Evolutionary conservation across 495 filamentous ascomycete genomes (phyloP), one percentile per base, ranked within the genome.

Genomic region (Trichoderma orchidacearum): DNA sequence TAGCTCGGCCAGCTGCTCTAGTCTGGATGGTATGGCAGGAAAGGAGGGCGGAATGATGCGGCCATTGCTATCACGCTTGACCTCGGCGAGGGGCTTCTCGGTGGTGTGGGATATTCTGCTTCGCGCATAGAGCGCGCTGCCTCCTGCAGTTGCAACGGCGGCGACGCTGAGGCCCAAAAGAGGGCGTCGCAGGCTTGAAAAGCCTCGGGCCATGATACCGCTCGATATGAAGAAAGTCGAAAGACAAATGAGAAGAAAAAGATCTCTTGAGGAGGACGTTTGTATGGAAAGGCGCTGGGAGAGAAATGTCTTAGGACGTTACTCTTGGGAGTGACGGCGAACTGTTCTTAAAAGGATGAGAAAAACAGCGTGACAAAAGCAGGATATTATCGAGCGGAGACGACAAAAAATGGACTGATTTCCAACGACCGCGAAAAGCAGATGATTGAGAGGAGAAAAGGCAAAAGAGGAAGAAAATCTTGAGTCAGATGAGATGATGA

Each of bases 31-130:
- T 50, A 84, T 76, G 8, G 57, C 52, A 3, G 84, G 84, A 63
- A 87, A 87, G 21, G 75, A 75, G 0, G 84, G 84, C 7, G 83
- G 82, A 0, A 76, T 70, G 53, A 85, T 77, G 34, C 80, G 75
- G 38, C 84, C 83, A 53, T 78, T 53, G 53, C 53, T 55, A 13
- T 55, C 53, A n/a, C 53, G 53, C 21, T 55, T 55, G 31, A 55
- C 23, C 12, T 55, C 53, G 12, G 53, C 53, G 32, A 55, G 35
- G 25, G 53, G 53, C 53, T 34, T 55, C n/a, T 55, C 7, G n/a
- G 32, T 32, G 17, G 53, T 28, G 32, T 55, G 30, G 3, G 30
- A 34, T 23, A 27, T 32, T n/a, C 30, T 32, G 53, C 8, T 55
- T 5, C 17, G 12, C 7, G 32, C n/a, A 18, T 31, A 27, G 31